Conservation (phyloP, 106 monocot species). For the Xerophyta viscosa region DNA sequence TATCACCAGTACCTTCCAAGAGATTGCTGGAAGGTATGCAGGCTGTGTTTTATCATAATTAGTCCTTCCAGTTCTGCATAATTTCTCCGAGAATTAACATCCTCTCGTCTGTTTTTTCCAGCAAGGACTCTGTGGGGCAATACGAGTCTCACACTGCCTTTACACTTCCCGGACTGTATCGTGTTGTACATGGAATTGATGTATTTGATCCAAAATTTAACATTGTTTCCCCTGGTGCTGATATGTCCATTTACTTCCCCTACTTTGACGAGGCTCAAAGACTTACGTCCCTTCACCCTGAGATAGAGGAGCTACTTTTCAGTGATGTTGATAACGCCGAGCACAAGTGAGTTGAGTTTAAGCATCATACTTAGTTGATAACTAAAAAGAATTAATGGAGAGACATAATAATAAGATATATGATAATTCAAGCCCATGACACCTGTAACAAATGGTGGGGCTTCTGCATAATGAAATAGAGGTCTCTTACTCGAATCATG, state of each 20-base stretch:
- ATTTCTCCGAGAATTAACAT: background rate
- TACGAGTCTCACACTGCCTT: slow-evolving; percentile 37
- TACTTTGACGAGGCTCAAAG: slow-evolving; percentile 26
- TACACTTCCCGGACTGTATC: slow-evolving; percentile 43
- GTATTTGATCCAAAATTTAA: slow-evolving; percentile 50
- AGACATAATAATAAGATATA: too few species aligned
- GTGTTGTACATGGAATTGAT: slow-evolving; percentile 49
- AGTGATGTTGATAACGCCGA: slow-evolving; percentile 27
- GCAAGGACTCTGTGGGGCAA: slow-evolving; percentile 37
- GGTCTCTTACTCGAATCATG: too few species aligned
- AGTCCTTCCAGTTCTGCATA: too few species aligned
- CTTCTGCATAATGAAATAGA: too few species aligned
- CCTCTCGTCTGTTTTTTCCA: slow-evolving; percentile 1
- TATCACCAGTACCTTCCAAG: slow-evolving; percentile 91
- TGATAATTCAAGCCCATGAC: too few species aligned
- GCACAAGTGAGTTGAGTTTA: slow-evolving; percentile 36
- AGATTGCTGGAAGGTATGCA: slow-evolving; percentile 97
- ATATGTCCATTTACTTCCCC: slow-evolving; percentile 45
- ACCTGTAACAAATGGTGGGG: too few species aligned
- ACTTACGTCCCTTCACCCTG: slow-evolving; percentile 30
- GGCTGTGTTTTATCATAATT: too few species aligned
- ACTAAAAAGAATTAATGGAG: background rate
- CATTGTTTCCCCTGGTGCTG: slow-evolving; percentile 42
- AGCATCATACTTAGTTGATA: too few species aligned
- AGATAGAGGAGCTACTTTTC: slow-evolving; percentile 44